These are phyloP conservation scores for Ceratocystis diversiconidia DNA, from an alignment of 2,329 filamentous ascomycete genomes.

Conservation along the genomic window DNA sequence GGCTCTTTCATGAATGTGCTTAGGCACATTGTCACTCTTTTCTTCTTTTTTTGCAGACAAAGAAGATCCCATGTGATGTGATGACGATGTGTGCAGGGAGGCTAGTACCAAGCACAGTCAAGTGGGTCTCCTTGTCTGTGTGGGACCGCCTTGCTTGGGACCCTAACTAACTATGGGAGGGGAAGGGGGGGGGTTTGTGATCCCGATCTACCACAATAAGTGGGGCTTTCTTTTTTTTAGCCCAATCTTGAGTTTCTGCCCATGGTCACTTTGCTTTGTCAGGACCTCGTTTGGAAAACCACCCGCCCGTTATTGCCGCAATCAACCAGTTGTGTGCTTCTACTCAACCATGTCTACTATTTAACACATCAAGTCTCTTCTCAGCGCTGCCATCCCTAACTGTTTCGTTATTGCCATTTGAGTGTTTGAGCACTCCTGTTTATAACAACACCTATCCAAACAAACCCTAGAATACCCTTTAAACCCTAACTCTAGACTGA, in stretches of 20 bases:
- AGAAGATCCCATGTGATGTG: not conserved
- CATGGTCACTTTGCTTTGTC: not conserved
- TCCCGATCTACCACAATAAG: constrained; percentile 3
- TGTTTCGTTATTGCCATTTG: too few relatives aligned
- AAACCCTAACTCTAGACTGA: too few relatives aligned
- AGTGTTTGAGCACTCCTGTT: too few relatives aligned
- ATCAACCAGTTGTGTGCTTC: too few relatives aligned
- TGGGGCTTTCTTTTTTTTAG: not conserved
- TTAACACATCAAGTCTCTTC: too few relatives aligned
- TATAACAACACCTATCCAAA: too few relatives aligned
- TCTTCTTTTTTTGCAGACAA: not conserved
- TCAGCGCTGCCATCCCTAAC: too few relatives aligned
- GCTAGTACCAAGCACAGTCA: not conserved
- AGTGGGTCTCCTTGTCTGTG: constrained; percentile 3
- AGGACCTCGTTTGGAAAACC: not conserved
- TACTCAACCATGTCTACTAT: too few relatives aligned
- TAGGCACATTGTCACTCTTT: not conserved
- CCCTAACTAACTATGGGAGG: not conserved
- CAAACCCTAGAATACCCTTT: too few relatives aligned
- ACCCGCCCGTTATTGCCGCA: not conserved
- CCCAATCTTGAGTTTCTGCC: not conserved
- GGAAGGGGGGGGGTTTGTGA: not conserved
- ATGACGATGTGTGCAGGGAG: constrained; percentile 7
- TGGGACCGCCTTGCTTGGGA: not conserved
- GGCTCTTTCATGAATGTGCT: not conserved